Base-by-base conservation (phyloP, 805 yeast species). In the Starmera dryadoides region DNA sequence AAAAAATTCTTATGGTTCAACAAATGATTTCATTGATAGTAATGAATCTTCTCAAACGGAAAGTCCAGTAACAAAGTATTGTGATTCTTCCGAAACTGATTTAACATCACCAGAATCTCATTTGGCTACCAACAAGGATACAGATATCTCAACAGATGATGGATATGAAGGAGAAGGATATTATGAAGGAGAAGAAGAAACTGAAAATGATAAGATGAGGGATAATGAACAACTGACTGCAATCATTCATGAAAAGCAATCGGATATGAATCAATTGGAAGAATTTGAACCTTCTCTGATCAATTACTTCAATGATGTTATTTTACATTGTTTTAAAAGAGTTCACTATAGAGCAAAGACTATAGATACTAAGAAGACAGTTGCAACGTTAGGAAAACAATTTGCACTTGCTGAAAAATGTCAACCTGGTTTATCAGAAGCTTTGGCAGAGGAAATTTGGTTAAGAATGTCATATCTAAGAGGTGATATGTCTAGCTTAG, bases 391-490 rank as follows among this genome's bases (percentile, higher is more conserved):
- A 36, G 61, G 64, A 29, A 50, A 59, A 6, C 58, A 58, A 10
- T 58, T 83, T 30, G 53, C 59, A 2, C 55, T 53, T 4, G 67
- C 71, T 25, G 88, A 84, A 48, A 42, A 49, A 18, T 53, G 58
- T 17, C 76, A 75, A 41, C 81, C 84, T 1, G 93, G 93, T 0
- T 64, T 84, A 33, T 62, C 77, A 35, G 79, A 75, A 41, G 86
- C 86, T 0, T 66, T 84, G 8, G 61, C 79, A 8, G 86, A 83
- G 55, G 91, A 83, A 52, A 59, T 81, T 11, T 63, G 66, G 56
- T 45, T 61, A 31, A 54, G 70, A 22, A 52, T 69, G 56, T 37
- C 37, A 15, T 42, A 42, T 15, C 35, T 53, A 30, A 43, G 50
- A 41, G 43, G 44, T 18, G 35, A 23, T 22, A 6, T 6, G 6